Evolutionary conservation across 805 yeast species (phyloP).

Genomic region (Cyberlindnera subsufficiens): DNA sequence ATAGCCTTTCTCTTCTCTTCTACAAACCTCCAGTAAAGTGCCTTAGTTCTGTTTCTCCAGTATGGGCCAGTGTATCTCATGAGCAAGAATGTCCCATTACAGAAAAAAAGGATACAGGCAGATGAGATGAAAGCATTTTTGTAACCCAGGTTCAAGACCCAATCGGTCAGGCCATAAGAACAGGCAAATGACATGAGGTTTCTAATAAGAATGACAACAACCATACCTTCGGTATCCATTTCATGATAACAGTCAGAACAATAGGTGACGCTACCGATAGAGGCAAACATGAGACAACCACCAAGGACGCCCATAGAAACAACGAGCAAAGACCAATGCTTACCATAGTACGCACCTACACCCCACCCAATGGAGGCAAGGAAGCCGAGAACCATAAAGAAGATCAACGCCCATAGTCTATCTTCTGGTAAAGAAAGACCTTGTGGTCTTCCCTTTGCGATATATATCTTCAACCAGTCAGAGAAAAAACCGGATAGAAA

Average conservation of each 20-base stretch:
- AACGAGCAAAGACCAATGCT: constrained; percentile 51
- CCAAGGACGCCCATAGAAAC: constrained; percentile 53
- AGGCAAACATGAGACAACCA: constrained; percentile 48
- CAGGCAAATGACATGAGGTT: constrained; percentile 57
- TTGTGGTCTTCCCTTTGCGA: constrained; percentile 41
- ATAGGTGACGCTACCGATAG: constrained; percentile 46
- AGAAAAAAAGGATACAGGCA: constrained; percentile 43
- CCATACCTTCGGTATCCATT: constrained; percentile 48
- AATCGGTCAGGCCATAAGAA: constrained; percentile 55
- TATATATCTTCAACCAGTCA: constrained; percentile 42
- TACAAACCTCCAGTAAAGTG: constrained; percentile 20
- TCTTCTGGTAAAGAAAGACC: constrained; percentile 55
- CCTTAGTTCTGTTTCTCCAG: constrained; percentile 22
- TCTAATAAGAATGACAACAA: constrained; percentile 49
- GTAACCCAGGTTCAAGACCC: constrained; percentile 46
- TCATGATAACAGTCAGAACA: constrained; percentile 54
- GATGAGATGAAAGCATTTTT: constrained; percentile 55
- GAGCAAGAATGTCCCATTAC: constrained; percentile 18
- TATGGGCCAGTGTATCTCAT: constrained; percentile 23
- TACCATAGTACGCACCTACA: constrained; percentile 49
- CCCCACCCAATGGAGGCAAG: constrained; percentile 60
- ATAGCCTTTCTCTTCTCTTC: constrained; percentile 15
- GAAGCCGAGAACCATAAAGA: constrained; percentile 46
- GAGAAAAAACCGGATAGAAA: constrained; percentile 43
- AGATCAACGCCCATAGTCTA: constrained; percentile 46